Base-by-base conservation (phyloP, 78 protist genomes). In the Dictyostelium firmibasis region DNA sequence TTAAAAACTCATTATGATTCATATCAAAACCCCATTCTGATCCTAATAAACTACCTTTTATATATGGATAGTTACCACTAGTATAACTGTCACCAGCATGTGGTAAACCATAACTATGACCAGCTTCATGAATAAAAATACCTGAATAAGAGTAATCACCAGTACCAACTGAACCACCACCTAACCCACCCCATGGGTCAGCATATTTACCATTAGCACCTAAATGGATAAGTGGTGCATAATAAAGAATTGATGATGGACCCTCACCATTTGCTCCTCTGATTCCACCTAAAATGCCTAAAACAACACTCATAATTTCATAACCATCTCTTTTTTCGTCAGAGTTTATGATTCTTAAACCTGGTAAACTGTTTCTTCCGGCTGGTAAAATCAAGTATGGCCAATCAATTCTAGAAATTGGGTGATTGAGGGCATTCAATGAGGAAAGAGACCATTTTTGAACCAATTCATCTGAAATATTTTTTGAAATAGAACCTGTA, bases 101-200 rank as follows among this genome's bases (percentile, higher is more conserved):
- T 16, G 43, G 57, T 7, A 89, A 18, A 25, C 94, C 87, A 60
- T n/a, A 81, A 9, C 84, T 4, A 78, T 88, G 93, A 44, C 93
- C 93, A 31, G n/a, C 33, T 44, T 88, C 93, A 44, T 88, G 93
- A 25, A 88, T 79, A 31, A 79, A 88, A 31, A 88, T 79, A 33
- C 93, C 93, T 7, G 67, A 31, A 31, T 88, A 88, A 0, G 25
- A 6, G 0, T 18, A 20, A 33, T 88, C 93, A n/a, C 79, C 79
- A 5, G 44, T 41, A 14, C 92, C 84, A 14, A 23, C 36, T 2
- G 14, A 14, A 41, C 86, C 85, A 23, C 93, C 93, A 10, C 93
- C 93, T 20, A 79, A 35, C 5, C 93, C 93, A 16, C 86, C 81
- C 81, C 47, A 81, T 16, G 85, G 62, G 31, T 57, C 41, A 1